Conservation (phyloP, 2,329 filamentous ascomycete species). For the Xylariaceae sp. region DNA sequence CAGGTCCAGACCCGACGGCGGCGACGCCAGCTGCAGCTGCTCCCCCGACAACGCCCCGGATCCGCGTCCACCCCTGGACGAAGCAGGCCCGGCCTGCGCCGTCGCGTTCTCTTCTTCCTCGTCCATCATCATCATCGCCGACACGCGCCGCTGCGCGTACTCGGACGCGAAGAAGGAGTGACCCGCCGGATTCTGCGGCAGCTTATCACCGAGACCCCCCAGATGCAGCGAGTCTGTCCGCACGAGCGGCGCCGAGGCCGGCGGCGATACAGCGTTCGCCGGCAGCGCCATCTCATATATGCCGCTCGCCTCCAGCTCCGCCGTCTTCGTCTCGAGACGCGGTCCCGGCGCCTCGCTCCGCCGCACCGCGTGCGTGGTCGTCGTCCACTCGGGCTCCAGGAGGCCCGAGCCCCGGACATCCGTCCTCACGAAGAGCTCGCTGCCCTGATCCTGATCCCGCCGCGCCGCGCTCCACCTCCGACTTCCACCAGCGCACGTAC, state of each 20-base stretch:
- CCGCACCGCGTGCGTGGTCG: neutral
- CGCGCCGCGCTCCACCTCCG: no score
- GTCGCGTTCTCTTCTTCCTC: neutral
- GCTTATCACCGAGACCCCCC: neutral
- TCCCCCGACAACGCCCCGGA: neutral
- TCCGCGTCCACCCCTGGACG: no score
- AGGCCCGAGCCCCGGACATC: neutral
- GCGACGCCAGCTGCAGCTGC: neutral
- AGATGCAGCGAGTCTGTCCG: constrained; percentile 15
- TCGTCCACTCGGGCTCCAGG: constrained; percentile 4
- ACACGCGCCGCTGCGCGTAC: constrained; percentile 8
- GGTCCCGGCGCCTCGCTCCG: neutral
- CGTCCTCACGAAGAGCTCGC: constrained; percentile 5
- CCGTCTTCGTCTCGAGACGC: neutral
- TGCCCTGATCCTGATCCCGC: neutral
- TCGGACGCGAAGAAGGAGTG: constrained; percentile 17
- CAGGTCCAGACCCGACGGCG: neutral
- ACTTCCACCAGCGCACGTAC: no score
- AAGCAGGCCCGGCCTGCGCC: neutral
- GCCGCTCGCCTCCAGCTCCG: no score
- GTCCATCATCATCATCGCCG: neutral
- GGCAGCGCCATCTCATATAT: neutral
- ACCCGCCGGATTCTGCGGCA: neutral
- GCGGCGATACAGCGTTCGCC: no score
- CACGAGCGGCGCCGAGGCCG: neutral